Evolutionary conservation across 108 stramenopile genomes (phyloP).

Genomic region (Pseudonitzschia delicatissima): DNA sequence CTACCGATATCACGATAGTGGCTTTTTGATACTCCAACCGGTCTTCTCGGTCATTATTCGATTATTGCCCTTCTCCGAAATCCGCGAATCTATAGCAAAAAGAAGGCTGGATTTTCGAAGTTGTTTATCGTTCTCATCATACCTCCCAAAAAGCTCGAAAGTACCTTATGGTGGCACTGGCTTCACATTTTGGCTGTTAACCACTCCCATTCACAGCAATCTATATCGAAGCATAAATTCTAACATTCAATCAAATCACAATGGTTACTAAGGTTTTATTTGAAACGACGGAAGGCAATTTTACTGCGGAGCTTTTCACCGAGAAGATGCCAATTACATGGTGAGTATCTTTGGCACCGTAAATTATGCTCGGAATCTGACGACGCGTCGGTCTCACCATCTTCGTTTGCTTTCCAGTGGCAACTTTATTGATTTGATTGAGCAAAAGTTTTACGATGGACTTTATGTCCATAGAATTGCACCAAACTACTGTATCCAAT

Average conservation of each 20-base stretch:
- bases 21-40: no score
- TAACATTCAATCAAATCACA: neutral
- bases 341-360: neutral
- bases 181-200: no score
- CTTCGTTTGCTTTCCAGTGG: slow-evolving; percentile 12
- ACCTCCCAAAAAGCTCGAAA: no score
- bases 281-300: slow-evolving; percentile 43
- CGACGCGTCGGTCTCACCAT: neutral
- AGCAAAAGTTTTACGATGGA: slow-evolving; percentile 70
- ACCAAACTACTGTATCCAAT: slow-evolving; percentile 67
- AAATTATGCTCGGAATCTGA: neutral
- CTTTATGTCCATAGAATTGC: slow-evolving; percentile 70
- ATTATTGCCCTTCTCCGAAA: no score
- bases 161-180: no score
- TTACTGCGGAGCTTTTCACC: slow-evolving; percentile 46
- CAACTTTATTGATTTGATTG: slow-evolving; percentile 57
- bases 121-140: no score
- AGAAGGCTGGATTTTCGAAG: no score
- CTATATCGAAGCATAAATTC: no score
- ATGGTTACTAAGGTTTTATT: slow-evolving; percentile 42
- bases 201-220: no score
- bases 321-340: slow-evolving; percentile 62
- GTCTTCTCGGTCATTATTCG: no score
- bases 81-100: no score
- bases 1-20: no score